Conservation (phyloP, 306 rosid species). For the Cucurbita pepo region DNA sequence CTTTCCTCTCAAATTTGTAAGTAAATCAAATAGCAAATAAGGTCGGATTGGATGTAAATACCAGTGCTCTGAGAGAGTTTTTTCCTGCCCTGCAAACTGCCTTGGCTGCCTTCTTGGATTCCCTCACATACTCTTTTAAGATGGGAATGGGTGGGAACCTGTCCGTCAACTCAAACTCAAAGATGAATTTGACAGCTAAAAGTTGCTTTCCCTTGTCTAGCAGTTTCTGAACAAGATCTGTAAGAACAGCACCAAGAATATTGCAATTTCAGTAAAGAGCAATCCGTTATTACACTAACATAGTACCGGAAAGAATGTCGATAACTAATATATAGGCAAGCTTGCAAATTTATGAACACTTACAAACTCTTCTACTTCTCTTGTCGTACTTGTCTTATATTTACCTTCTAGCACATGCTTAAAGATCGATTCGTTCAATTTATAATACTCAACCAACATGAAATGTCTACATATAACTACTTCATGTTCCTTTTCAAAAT, state of each 20-base stretch:
- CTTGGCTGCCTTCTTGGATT: constrained; percentile 30
- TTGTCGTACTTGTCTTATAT: background rate
- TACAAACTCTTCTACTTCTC: background rate
- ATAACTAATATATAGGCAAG: background rate
- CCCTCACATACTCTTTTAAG: constrained; percentile 43
- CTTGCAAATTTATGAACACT: background rate
- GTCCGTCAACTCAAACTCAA: constrained; percentile 47
- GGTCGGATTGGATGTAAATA: constrained; percentile 17
- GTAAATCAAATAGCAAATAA: constrained; percentile 4
- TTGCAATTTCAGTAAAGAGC: background rate
- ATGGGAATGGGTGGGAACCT: constrained; percentile 57
- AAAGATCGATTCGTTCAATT: background rate
- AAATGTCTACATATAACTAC: background rate
- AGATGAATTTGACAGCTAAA: constrained; percentile 50
- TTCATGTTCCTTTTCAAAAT: background rate
- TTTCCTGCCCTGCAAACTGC: constrained; percentile 38
- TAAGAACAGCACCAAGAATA: constrained; percentile 11
- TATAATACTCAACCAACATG: background rate
- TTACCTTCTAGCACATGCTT: background rate
- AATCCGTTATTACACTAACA: background rate
- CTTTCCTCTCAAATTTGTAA: background rate
- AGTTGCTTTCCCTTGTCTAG: constrained; percentile 33
- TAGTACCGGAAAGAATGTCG: background rate
- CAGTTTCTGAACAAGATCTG: constrained; percentile 66
- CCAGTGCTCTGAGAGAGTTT: constrained; percentile 36